Conservation (phyloP, 371 early-diverging fungal species). For the Mortierella sp. region DNA sequence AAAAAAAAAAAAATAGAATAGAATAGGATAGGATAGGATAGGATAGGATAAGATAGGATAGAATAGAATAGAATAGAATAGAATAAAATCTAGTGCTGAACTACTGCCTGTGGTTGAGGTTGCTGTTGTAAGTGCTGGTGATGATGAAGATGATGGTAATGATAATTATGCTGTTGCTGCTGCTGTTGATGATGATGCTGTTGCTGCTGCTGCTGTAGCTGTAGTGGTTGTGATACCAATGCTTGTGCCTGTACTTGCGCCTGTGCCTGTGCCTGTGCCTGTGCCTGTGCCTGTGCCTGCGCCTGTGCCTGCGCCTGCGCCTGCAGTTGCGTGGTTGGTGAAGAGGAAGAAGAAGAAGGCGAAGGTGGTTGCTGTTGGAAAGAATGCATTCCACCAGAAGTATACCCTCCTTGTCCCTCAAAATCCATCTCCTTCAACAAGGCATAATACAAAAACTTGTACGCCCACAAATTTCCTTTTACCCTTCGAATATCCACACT, state of each 20-base stretch:
- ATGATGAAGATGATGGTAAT: neutral
- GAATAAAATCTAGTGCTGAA: neutral
- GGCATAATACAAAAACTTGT: constrained; percentile 89
- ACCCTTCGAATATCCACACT: constrained; percentile 91
- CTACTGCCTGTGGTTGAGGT: neutral
- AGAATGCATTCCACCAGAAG: constrained; percentile 18
- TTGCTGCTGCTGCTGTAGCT: neutral
- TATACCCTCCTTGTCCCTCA: constrained; percentile 62
- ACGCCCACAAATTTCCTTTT: constrained; percentile 94
- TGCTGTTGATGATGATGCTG: neutral
- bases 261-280: too few species aligned
- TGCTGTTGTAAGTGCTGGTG: neutral
- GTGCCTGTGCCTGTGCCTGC: too few species aligned
- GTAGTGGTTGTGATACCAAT: neutral
- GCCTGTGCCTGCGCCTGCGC: too few species aligned
- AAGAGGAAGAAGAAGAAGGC: too few species aligned
- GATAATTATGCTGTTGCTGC: neutral
- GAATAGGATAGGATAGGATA: too few species aligned
- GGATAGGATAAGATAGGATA: too few species aligned
- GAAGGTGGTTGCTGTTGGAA: neutral
- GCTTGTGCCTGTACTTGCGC: too few species aligned
- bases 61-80: too few species aligned
- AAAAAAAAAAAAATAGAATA: too few species aligned
- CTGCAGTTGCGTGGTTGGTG: too few species aligned
- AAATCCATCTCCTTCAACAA: constrained; percentile 67